These are phyloP conservation scores for Ganoderma resinaceum DNA, from an alignment of 1,284 basidiomycete genomes.

Conservation along the genomic window DNA sequence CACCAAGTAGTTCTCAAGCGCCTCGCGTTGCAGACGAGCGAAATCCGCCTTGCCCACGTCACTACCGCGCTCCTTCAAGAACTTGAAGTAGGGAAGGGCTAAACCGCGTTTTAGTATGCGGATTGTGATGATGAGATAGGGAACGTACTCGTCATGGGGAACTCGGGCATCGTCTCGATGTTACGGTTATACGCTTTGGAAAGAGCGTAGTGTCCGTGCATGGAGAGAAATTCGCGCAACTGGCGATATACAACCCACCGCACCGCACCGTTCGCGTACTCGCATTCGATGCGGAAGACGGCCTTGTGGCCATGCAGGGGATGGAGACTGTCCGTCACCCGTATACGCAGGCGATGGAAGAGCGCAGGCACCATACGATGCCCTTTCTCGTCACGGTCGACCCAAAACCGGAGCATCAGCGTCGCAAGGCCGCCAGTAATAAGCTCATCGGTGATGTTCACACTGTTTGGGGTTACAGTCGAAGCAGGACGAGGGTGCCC, in stretches of 20 bases:
- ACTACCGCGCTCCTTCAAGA: slow-evolving; percentile 65
- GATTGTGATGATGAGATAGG: neutral
- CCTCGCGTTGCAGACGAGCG: slow-evolving; percentile 80
- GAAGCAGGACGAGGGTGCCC: slow-evolving; percentile 45
- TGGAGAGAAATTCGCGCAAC: slow-evolving; percentile 89
- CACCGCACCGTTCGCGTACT: slow-evolving; percentile 94
- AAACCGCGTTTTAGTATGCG: neutral
- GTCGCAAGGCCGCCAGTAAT: slow-evolving; percentile 83
- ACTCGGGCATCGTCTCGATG: slow-evolving; percentile 87
- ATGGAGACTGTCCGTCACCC: slow-evolving; percentile 87
- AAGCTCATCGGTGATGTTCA: slow-evolving; percentile 88
- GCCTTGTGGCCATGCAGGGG: slow-evolving; percentile 81
- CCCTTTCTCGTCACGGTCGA: slow-evolving; percentile 91
- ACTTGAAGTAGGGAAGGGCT: slow-evolving; percentile 91
- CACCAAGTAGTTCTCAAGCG: slow-evolving; percentile 90
- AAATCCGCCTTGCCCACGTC: slow-evolving; percentile 75
- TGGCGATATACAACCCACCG: slow-evolving; percentile 98
- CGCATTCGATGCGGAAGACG: slow-evolving; percentile 93
- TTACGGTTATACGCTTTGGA: slow-evolving; percentile 81
- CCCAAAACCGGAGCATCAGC: slow-evolving; percentile 87
- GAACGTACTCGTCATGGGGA: slow-evolving; percentile 83
- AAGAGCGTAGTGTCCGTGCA: slow-evolving; percentile 92
- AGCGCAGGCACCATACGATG: slow-evolving; percentile 87
- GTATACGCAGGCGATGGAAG: slow-evolving; percentile 85
- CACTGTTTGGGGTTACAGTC: slow-evolving; percentile 55